A percentile compares a stretch with the other conserved stretches of the same genome.
Conservation (phyloP, 2,329 filamentous ascomycete species). For the Diaporthe caulivora region DNA sequence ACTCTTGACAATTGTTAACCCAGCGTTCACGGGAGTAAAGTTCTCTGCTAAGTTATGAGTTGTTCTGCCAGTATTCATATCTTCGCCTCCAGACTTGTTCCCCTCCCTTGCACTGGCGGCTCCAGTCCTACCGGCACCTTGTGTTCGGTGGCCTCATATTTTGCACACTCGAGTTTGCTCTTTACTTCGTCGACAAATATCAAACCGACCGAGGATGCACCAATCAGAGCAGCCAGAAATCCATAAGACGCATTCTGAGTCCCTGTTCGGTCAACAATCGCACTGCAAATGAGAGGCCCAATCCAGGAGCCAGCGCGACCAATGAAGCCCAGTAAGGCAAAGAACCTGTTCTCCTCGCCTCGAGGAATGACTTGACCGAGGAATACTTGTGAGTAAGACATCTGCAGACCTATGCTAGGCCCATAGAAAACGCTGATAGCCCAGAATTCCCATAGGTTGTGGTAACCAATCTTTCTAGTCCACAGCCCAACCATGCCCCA, state of each 20-base stretch:
- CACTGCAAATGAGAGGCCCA: constrained; percentile 15
- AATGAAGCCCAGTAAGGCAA: constrained; percentile 16
- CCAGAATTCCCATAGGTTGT: constrained; percentile 33
- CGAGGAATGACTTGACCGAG: constrained; percentile 17
- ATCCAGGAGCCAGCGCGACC: not conserved
- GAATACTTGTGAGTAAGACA: constrained; percentile 17
- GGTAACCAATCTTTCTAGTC: constrained; percentile 17
- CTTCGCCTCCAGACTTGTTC: not conserved
- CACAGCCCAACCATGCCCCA: constrained; percentile 31
- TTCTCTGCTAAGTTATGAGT: no score
- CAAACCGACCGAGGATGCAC: not conserved
- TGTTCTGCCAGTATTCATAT: not conserved
- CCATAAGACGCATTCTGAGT: constrained; percentile 17
- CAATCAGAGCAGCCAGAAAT: constrained; percentile 13
- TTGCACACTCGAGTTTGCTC: constrained; percentile 1
- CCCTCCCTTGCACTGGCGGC: not conserved
- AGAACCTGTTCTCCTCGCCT: constrained; percentile 16
- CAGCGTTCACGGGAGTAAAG: no score
- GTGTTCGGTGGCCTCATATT: not conserved
- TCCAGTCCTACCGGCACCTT: not conserved
- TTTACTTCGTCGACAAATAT: constrained; percentile 17
- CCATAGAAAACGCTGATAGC: constrained; percentile 4
- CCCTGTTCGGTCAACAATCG: constrained; percentile 5
- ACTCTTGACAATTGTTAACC: no score
- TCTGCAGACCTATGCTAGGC: not conserved